Evolutionary conservation across 768 basidiomycete species (phyloP), one percentile per base, ranked within the genome.

Genomic region (Infundibulicybe gibba): DNA sequence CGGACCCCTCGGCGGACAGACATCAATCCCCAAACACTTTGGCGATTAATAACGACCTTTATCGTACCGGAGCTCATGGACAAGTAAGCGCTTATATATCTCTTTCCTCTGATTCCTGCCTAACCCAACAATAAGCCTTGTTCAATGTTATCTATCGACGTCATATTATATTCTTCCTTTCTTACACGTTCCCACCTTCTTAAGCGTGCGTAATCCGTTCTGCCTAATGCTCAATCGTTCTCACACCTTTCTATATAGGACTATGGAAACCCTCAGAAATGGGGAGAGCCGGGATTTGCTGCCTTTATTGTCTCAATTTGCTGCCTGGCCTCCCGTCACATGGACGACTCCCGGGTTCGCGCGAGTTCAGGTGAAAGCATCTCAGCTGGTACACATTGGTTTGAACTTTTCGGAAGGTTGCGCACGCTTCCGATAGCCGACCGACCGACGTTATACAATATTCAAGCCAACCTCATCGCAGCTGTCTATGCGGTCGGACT

Each of bases 201-300:
- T 94, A 38, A 75, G 83, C 32, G 88, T 90, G 60, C 49, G 72
- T 71, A 32, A 47, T 34, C 45, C 53, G 43, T 48, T 35, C 43
- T 40, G 53, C 25, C 30, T 44, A 32, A 15, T 40, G 45, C 65
- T 54, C 54, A 60, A 44, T 49, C 43, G 3, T 32, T 39, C 43
- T 44, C 43, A n/a, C n/a, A 38, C 35, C 48, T 47, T 20, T 48
- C 31, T 46, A 35, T 32, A 39, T 47, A 90, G 86, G 93, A 97
- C 65, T 97, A 97, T 61, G 90, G 90, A 35, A 90, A 93, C 54
- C 94, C 94, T 43, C 80, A 82, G 65, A 94, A 94, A 72, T 95
- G 94, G 93, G 90, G 86, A 42, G 92, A 94, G 65, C 90, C 94
- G 6, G 94, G 94, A 8, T 97, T 97, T 58, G 91, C 89, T 34